Conservation (phyloP, 345 rosid species). For the Rhizophora mangle region DNA sequence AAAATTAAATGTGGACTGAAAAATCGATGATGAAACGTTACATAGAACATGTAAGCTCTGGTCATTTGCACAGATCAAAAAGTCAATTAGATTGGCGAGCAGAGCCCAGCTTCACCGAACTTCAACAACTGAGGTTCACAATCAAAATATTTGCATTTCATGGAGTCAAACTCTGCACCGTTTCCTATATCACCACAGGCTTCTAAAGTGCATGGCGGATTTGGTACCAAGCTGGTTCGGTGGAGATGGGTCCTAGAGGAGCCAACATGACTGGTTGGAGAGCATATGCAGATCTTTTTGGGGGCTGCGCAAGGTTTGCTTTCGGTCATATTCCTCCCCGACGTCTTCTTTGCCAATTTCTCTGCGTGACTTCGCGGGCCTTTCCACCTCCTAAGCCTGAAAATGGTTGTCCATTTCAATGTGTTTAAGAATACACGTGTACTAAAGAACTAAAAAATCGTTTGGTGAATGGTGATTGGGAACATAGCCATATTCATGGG, state of each 20-base stretch:
- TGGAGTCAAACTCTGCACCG: neutral
- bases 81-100: too few relatives aligned
- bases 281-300: conserved; percentile 9
- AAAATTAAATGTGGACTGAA: too few relatives aligned
- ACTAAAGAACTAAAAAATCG: too few relatives aligned
- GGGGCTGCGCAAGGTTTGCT: neutral
- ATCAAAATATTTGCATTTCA: neutral
- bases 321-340: conserved; percentile 9
- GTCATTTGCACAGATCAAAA: too few relatives aligned
- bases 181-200: neutral
- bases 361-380: neutral
- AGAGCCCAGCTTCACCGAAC: neutral
- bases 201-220: neutral
- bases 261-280: conserved; percentile 10
- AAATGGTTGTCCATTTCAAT: too few relatives aligned
- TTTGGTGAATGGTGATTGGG: too few relatives aligned
- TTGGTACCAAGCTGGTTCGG: neutral
- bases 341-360: neutral
- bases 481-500: too few relatives aligned
- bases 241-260: conserved; percentile 33
- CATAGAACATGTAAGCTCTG: too few relatives aligned
- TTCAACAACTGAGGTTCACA: neutral
- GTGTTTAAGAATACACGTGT: too few relatives aligned
- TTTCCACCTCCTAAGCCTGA: conserved; percentile 5
- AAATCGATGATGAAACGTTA: too few relatives aligned